Evolutionary conservation across 495 filamentous ascomycete species (phyloP).

Genomic region (Penicillium atrosanguineum): DNA sequence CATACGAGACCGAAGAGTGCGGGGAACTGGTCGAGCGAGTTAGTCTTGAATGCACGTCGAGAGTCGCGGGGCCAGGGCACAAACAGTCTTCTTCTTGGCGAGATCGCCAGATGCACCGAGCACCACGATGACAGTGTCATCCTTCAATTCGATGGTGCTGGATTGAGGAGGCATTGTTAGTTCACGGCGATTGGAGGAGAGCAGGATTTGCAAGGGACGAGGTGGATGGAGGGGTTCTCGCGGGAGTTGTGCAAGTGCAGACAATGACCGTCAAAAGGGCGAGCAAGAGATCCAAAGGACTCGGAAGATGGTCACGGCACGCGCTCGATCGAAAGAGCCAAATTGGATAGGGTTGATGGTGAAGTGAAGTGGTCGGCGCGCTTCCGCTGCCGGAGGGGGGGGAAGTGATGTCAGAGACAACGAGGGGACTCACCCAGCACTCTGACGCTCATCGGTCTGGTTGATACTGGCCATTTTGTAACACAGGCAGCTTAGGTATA

Average conservation of each 20-base stretch:
- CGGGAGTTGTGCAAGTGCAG: slow-evolving; percentile 9
- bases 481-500: slow-evolving; percentile 18
- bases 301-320: background rate
- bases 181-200: slow-evolving; percentile 3
- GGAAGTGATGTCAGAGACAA: slow-evolving; percentile 49
- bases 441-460: slow-evolving; percentile 56
- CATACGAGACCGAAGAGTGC: slow-evolving; percentile 96
- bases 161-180: slow-evolving; percentile 33
- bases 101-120: slow-evolving; percentile 96
- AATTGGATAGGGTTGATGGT: slow-evolving; percentile 15
- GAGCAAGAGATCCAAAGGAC: background rate
- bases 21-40: slow-evolving; percentile 67
- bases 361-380: slow-evolving; percentile 17
- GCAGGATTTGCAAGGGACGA: slow-evolving; percentile 19
- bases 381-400: slow-evolving; percentile 28
- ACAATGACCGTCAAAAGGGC: background rate
- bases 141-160: slow-evolving; percentile 90
- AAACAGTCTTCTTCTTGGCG: slow-evolving; percentile 98
- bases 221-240: slow-evolving; percentile 18
- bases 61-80: slow-evolving; percentile 28
- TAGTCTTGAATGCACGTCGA: slow-evolving; percentile 26
- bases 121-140: slow-evolving; percentile 97
- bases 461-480: slow-evolving; percentile 60
- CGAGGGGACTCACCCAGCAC: slow-evolving; percentile 60
- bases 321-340: background rate